These are phyloP conservation scores for Parastagonospora avenae DNA, from an alignment of 2,329 filamentous ascomycete species.

Conservation along the genomic window DNA sequence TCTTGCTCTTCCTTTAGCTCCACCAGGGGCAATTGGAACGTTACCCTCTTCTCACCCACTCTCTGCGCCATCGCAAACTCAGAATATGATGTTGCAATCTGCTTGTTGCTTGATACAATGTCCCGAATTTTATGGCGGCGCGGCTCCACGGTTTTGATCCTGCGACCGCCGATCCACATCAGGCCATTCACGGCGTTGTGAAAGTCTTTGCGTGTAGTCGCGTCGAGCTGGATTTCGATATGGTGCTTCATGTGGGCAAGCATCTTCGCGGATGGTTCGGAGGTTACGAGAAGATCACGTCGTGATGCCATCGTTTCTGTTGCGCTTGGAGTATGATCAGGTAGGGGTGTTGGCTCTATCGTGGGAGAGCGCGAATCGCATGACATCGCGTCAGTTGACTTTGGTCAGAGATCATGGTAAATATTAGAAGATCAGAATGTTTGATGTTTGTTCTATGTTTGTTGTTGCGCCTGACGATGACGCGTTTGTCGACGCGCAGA, in stretches of 20 bases:
- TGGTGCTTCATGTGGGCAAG: not conserved
- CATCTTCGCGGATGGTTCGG: not conserved
- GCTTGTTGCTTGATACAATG: not conserved
- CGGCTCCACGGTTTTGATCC: not conserved
- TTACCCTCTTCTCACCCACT: not conserved
- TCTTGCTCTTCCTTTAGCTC: not conserved
- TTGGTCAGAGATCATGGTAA: no score
- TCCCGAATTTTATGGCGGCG: not conserved
- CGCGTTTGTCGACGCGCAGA: no score
- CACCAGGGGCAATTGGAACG: not conserved
- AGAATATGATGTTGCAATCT: not conserved
- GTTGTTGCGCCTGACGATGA: no score
- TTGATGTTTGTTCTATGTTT: no score
- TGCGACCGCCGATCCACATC: not conserved
- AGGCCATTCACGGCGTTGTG: not conserved
- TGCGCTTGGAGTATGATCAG: no score
- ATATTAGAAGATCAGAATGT: no score
- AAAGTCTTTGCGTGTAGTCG: not conserved
- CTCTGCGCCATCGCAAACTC: not conserved
- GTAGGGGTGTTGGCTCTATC: no score
- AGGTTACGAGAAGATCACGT: no score
- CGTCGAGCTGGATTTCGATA: not conserved
- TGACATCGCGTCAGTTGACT: no score
- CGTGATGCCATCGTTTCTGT: no score
- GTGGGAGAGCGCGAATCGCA: no score